Percentiles rank a stretch among this genome's conserved stretches.
These are phyloP conservation scores for Diplodia sapinea DNA, from an alignment of 2,329 filamentous ascomycete genomes.

Conservation along the genomic window DNA sequence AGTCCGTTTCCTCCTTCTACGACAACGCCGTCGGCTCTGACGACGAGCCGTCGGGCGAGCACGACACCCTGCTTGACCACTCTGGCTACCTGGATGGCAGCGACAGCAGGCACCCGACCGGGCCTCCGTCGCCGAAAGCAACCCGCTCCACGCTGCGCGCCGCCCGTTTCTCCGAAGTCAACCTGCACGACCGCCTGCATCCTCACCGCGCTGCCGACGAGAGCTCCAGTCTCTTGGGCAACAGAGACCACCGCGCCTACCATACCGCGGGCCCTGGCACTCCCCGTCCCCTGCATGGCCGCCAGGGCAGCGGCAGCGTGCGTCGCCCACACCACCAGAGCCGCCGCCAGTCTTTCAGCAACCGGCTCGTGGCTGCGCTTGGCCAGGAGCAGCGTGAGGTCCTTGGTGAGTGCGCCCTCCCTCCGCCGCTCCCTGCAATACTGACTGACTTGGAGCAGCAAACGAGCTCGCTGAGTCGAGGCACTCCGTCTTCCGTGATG, in stretches of 20 bases:
- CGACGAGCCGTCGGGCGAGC: constrained; percentile 39
- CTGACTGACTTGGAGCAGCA: constrained; percentile 34
- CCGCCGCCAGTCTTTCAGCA: constrained; percentile 44
- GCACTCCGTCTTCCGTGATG: constrained; percentile 72
- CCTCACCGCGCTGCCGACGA: constrained; percentile 51
- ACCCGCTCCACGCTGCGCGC: constrained; percentile 40
- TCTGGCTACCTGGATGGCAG: constrained; percentile 31
- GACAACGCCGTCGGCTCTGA: constrained; percentile 44
- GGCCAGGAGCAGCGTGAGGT: constrained; percentile 57
- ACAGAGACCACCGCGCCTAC: constrained; percentile 48
- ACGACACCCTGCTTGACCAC: constrained; percentile 26
- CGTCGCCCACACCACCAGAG: constrained; percentile 37
- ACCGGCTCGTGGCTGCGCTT: constrained; percentile 66
- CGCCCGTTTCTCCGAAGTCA: constrained; percentile 43
- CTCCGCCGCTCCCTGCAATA: background rate
- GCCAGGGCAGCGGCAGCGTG: constrained; percentile 43
- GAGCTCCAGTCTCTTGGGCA: constrained; percentile 54
- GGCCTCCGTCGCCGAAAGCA: constrained; percentile 38
- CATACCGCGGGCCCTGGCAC: constrained; percentile 47
- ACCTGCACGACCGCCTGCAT: constrained; percentile 37
- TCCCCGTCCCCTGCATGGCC: constrained; percentile 47
- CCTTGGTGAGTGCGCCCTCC: constrained; percentile 34
- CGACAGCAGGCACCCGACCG: constrained; percentile 43
- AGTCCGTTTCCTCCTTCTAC: constrained; percentile 45
- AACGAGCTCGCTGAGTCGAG: constrained; percentile 69